Conservation (phyloP, 1,284 basidiomycete species). For the Peniophora sp. region DNA sequence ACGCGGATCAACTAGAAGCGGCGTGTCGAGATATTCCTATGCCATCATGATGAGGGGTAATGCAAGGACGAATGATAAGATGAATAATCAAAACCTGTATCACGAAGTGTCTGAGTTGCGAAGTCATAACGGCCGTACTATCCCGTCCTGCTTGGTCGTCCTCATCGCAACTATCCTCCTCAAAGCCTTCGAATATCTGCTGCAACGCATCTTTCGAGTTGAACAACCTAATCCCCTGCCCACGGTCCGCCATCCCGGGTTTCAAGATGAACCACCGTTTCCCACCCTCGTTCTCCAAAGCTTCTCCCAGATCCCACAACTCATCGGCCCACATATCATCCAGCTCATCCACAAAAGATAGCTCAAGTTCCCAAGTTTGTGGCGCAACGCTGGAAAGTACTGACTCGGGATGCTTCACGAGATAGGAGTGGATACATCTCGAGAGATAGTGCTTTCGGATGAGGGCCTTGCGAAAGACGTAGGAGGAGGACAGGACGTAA, state of each 20-base stretch:
- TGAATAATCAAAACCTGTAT: constrained; percentile 66
- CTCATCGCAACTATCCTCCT: constrained; percentile 43
- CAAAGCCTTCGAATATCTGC: constrained; percentile 82
- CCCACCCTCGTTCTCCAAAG: constrained; percentile 40
- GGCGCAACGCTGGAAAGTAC: constrained; percentile 55
- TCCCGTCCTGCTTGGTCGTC: constrained; percentile 24
- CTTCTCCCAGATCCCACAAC: constrained; percentile 76
- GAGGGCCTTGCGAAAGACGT: constrained; percentile 86
- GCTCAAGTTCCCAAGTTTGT: constrained; percentile 81
- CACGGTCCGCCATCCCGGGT: constrained; percentile 95
- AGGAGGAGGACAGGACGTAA: constrained; percentile 70
- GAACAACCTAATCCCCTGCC: constrained; percentile 92
- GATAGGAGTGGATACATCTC: constrained; percentile 65
- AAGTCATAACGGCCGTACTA: constrained; percentile 63
- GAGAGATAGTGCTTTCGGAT: constrained; percentile 95
- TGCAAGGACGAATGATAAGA: constrained; percentile 1
- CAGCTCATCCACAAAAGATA: constrained; percentile 90
- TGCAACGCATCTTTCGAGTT: constrained; percentile 69
- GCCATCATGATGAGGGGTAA: constrained; percentile 7
- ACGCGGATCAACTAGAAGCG: constrained; percentile 70
- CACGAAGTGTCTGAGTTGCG: constrained; percentile 93
- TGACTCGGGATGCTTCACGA: constrained; percentile 63
- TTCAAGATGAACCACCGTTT: constrained; percentile 89
- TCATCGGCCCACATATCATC: constrained; percentile 94
- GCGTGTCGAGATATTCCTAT: constrained; percentile 78